Conservation (phyloP, 1,139 yeast genomes). For the Suhomyces kunorum region DNA sequence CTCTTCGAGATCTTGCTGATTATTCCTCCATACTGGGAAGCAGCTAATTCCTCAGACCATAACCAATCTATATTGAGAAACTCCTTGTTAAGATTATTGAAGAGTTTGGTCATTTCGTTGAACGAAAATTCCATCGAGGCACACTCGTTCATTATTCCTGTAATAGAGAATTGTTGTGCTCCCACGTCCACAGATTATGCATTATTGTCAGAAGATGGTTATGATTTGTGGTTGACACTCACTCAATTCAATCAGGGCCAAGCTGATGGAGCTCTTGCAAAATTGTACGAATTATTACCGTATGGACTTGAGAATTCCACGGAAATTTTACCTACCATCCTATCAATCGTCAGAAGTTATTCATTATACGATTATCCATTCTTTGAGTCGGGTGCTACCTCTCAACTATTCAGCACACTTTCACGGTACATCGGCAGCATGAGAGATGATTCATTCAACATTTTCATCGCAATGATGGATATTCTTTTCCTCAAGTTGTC, state of each 20-base stretch:
- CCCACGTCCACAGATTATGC: conserved; percentile 60
- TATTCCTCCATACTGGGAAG: conserved; percentile 77
- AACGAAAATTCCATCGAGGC: conserved; percentile 60
- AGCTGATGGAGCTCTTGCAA: conserved; percentile 38
- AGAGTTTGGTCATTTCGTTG: conserved; percentile 63
- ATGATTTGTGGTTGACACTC: conserved; percentile 76
- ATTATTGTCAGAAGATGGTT: conserved; percentile 81
- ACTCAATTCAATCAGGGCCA: conserved; percentile 55
- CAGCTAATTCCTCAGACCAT: conserved; percentile 41
- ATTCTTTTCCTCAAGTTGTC: conserved; percentile 43
- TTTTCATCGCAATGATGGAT: conserved; percentile 62
- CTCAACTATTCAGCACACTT: conserved; percentile 51
- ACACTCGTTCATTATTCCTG: conserved; percentile 66
- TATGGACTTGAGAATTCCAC: conserved; percentile 63
- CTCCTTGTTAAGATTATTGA: conserved; percentile 67
- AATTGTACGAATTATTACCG: conserved; percentile 47
- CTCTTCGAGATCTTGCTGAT: conserved; percentile 56
- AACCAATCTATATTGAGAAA: conserved; percentile 71
- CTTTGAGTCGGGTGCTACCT: conserved; percentile 26
- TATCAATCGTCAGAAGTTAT: conserved; percentile 74
- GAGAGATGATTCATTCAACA: conserved; percentile 69
- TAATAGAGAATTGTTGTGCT: conserved; percentile 63
- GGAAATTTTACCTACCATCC: conserved; percentile 69
- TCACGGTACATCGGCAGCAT: conserved; percentile 58
- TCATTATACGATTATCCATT: conserved; percentile 56